These are phyloP conservation scores for Vaccinium myrtillus DNA, from an alignment of 148 eudicot species.

Conservation along the genomic window DNA sequence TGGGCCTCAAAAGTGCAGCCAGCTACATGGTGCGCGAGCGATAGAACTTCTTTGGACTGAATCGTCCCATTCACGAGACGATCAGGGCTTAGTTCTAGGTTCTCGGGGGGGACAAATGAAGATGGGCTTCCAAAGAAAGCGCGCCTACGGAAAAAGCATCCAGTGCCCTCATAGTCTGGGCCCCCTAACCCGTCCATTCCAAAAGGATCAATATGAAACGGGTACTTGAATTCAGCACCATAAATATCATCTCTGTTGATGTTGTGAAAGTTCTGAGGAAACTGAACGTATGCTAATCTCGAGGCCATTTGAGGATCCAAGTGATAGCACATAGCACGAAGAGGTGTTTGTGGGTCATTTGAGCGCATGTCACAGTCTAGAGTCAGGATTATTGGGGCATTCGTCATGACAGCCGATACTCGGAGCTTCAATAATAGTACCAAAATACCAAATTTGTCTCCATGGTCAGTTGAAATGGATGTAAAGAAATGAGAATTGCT, in stretches of 20 bases:
- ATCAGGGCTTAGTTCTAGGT: slow-evolving; percentile 27
- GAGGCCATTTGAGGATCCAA: slow-evolving; percentile 32
- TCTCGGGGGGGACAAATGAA: slow-evolving; percentile 23
- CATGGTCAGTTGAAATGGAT: too few relatives aligned
- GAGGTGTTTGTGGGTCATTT: slow-evolving; percentile 66
- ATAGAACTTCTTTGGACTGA: slow-evolving; percentile 22
- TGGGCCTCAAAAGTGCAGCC: slow-evolving; percentile 29
- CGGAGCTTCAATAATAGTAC: slow-evolving; percentile 45
- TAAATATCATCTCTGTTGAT: slow-evolving; percentile 61
- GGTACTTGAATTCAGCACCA: slow-evolving; percentile 43
- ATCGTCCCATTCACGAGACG: slow-evolving; percentile 23
- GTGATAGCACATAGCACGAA: slow-evolving; percentile 57
- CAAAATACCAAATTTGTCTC: not conserved
- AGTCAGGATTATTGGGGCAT: slow-evolving; percentile 69
- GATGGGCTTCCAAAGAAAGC: slow-evolving; percentile 54
- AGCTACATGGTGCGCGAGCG: slow-evolving; percentile 36
- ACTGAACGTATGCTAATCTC: slow-evolving; percentile 55
- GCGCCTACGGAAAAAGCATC: slow-evolving; percentile 63
- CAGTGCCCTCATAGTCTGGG: slow-evolving; percentile 70
- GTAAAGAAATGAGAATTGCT: too few relatives aligned
- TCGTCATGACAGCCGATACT: slow-evolving; percentile 71
- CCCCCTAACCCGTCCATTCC: slow-evolving; percentile 78
- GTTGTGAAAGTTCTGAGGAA: slow-evolving; percentile 66
- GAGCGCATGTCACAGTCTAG: slow-evolving; percentile 84
- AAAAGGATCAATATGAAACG: slow-evolving; percentile 40